Percentiles rank a stretch among this genome's conserved stretches.
These are phyloP conservation scores for Chlamydomonas asymmetrica DNA, from an alignment of 139 green algal species.

Conservation along the genomic window DNA sequence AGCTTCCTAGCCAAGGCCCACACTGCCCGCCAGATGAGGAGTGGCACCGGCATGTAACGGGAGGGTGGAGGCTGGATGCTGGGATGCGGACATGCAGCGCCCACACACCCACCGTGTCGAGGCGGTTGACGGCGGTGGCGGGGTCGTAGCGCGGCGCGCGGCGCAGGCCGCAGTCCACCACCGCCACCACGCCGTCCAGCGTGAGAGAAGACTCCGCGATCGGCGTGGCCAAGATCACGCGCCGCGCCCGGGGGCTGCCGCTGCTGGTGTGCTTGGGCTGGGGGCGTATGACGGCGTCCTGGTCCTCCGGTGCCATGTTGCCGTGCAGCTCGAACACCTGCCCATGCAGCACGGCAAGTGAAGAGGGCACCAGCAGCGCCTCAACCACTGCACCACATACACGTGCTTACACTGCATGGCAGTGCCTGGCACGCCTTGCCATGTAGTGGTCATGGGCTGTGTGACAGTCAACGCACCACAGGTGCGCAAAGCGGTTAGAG, in stretches of 20 bases:
- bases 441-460: too few species aligned
- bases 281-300: constrained; percentile 53
- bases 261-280: neutral
- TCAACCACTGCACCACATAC: too few species aligned
- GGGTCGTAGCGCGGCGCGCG: constrained; percentile 45
- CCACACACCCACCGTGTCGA: constrained; percentile 32
- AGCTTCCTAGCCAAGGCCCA: too few species aligned
- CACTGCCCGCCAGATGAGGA: too few species aligned
- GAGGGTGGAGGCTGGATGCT: too few species aligned
- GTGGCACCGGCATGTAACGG: too few species aligned
- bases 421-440: too few species aligned
- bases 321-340: constrained; percentile 62
- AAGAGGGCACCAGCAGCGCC: too few species aligned
- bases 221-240: constrained; percentile 66
- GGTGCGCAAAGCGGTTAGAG: too few species aligned
- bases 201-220: constrained; percentile 72
- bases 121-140: constrained; percentile 44
- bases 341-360: neutral
- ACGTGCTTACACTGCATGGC: too few species aligned
- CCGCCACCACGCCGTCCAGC: constrained; percentile 64
- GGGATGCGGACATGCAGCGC: too few species aligned
- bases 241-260: neutral
- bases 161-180: constrained; percentile 65
- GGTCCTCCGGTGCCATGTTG: constrained; percentile 48
- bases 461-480: too few species aligned